Conservation (phyloP, 2,329 filamentous ascomycete genomes). For the Fonsecaea pugnacius region DNA sequence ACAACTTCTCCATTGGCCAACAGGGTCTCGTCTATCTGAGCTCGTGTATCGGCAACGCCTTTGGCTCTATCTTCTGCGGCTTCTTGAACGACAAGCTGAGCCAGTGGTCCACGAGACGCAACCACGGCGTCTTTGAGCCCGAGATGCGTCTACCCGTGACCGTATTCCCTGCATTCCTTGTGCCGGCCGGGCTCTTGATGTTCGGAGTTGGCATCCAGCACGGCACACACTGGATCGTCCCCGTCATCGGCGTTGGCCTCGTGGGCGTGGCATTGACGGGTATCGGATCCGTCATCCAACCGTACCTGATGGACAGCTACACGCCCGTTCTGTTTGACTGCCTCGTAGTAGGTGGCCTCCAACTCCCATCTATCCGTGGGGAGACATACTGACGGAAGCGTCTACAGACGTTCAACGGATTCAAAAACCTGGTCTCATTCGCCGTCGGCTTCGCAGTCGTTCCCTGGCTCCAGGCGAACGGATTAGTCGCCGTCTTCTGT, state of each 20-base stretch:
- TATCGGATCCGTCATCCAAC: neutral
- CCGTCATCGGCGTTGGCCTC: neutral
- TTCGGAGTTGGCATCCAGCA: neutral
- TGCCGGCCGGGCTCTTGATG: conserved; percentile 1
- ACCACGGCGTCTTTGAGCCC: conserved; percentile 60
- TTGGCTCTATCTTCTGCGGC: conserved; percentile 58
- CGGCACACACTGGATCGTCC: conserved; percentile 2
- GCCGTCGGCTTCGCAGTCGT: conserved; percentile 15
- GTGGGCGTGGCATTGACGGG: conserved; percentile 4
- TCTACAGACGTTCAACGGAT: conserved; percentile 17
- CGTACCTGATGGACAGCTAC: conserved; percentile 10
- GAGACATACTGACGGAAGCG: neutral
- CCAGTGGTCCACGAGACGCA: conserved; percentile 53
- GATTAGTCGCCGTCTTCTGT: neutral
- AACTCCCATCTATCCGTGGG: neutral
- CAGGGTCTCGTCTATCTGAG: conserved; percentile 58
- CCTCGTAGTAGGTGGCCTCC: neutral
- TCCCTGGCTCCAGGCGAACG: conserved; percentile 13
- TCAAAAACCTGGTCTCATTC: conserved; percentile 22
- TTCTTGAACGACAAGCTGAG: conserved; percentile 43
- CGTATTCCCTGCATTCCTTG: conserved; percentile 28
- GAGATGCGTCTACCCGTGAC: conserved; percentile 62
- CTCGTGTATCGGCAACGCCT: conserved; percentile 53
- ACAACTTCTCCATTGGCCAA: conserved; percentile 43
- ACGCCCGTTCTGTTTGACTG: neutral